phyloP scores from a whole-genome alignment of 2,329 filamentous ascomycete genomes.

The Aspergillus sp. region DNA sequence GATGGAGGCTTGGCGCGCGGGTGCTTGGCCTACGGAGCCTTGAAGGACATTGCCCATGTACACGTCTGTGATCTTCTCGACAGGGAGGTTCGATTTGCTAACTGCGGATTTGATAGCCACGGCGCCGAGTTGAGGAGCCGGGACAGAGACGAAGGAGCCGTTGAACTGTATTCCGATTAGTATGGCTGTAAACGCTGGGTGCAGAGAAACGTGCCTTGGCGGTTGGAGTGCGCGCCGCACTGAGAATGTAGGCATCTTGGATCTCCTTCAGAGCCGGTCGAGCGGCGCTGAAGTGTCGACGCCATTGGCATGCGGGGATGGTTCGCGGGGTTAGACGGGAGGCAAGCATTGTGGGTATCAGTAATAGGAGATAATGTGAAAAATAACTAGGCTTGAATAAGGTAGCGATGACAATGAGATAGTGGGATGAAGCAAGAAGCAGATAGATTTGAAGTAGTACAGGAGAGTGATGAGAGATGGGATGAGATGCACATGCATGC shows the following conservation, averaged over 20 bases:
- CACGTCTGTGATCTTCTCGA: conserved; percentile 81
- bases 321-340: conserved; percentile 21
- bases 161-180: conserved; percentile 70
- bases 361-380: too few relatives aligned
- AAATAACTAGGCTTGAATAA: too few relatives aligned
- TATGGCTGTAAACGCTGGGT: background rate
- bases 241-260: conserved; percentile 90
- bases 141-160: conserved; percentile 78
- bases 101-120: conserved; percentile 90
- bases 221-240: conserved; percentile 84
- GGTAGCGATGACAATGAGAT: too few relatives aligned
- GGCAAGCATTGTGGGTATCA: conserved; percentile 19
- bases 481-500: background rate
- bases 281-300: conserved; percentile 56
- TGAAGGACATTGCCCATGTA: conserved; percentile 98
- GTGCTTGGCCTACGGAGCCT: conserved; percentile 81
- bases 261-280: conserved; percentile 63
- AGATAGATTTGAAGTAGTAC: background rate
- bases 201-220: conserved; percentile 66
- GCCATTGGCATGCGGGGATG: conserved; percentile 48
- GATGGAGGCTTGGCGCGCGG: conserved; percentile 85
- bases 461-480: too few relatives aligned
- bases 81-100: conserved; percentile 79
- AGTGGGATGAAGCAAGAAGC: too few relatives aligned
- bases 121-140: conserved; percentile 85